Base-by-base conservation (phyloP, 129 eudicot species). In the Artemisia annua region DNA sequence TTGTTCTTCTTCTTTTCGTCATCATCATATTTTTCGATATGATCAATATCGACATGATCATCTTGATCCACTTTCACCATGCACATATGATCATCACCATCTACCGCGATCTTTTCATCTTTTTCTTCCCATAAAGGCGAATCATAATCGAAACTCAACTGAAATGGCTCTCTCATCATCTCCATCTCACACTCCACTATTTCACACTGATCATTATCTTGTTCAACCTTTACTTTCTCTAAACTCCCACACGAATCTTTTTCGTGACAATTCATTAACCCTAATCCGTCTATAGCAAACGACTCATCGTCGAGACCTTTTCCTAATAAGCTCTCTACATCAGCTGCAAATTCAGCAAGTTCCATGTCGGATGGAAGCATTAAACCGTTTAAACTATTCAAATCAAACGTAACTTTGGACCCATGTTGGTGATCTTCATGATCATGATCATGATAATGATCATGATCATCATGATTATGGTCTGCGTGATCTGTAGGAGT, bases 291-390 rank as follows among this genome's bases (percentile, higher is more conserved):
- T 79, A 89, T 89, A 14, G 83, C 91, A 13, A 85, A 85, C 17
- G 90, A 65, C 55, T 87, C 88, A 60, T 87, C 89, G 35, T 83
- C 87, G 1, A 96, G 81, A 20, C 91, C 96, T 67, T 87, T 85
- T 11, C 97, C 96, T 46, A 94, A 26, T 46, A 94, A 75, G 53
- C 79, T 87, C 74, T 94, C 96, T 43, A 90, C 91, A 49, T 94
- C 96, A 11, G 96, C 96, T 1, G 97, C 91, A 48, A 92, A 92
- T 26, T 92, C 96, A 1, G 85, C 97, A 0, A 90, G 86, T 56
- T 90, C 98, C 80, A 84, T 62, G 6, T 87, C 97, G 0, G 87
- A 81, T 1, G 88, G 89, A 58, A 81, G 80, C 30, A 65, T 80
- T 30, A 83, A 78, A 56, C 81, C 89, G 22, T 81, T 79, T 11